Conservation (phyloP, 371 early-diverging fungal species). For the Saksenaea vasiformis region DNA sequence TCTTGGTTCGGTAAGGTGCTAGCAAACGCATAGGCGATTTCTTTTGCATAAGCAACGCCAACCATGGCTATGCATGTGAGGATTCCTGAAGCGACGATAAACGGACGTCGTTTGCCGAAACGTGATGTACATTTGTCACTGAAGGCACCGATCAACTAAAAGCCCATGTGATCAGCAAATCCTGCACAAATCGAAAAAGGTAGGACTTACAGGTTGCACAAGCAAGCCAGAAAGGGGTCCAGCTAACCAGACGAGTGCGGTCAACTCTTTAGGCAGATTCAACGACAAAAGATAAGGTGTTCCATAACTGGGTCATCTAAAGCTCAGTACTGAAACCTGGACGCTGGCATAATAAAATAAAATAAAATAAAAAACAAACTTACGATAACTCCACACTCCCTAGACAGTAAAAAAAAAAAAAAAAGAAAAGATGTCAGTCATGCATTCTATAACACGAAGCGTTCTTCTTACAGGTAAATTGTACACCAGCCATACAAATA, state of each 20-base stretch:
- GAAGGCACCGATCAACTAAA: conserved; percentile 58
- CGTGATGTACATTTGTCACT: conserved; percentile 63
- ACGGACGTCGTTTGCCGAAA: conserved; percentile 64
- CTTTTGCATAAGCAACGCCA: conserved; percentile 68
- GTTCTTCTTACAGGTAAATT: conserved; percentile 70
- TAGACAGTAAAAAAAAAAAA: too few relatives aligned
- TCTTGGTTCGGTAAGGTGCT: conserved; percentile 27
- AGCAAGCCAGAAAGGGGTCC: conserved; percentile 75
- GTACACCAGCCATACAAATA: conserved; percentile 62
- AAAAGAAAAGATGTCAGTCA: conserved; percentile 7
- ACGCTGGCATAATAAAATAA: neutral
- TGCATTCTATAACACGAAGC: too few relatives aligned
- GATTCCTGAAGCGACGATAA: conserved; percentile 60
- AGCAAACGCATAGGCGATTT: conserved; percentile 33
- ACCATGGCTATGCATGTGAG: conserved; percentile 63
- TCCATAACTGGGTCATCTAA: conserved; percentile 68
- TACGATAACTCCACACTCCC: conserved; percentile 62
- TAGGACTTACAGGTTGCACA: conserved; percentile 25
- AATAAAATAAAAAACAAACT: conserved; percentile 24
- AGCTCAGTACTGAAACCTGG: neutral
- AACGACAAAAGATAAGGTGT: conserved; percentile 76
- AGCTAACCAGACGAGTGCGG: conserved; percentile 77
- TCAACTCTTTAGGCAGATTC: conserved; percentile 64
- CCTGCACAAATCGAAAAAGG: neutral
- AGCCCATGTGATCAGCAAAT: neutral